phyloP scores from a whole-genome alignment of 2,329 filamentous ascomycete species.

The Chaetomium sp. region DNA sequence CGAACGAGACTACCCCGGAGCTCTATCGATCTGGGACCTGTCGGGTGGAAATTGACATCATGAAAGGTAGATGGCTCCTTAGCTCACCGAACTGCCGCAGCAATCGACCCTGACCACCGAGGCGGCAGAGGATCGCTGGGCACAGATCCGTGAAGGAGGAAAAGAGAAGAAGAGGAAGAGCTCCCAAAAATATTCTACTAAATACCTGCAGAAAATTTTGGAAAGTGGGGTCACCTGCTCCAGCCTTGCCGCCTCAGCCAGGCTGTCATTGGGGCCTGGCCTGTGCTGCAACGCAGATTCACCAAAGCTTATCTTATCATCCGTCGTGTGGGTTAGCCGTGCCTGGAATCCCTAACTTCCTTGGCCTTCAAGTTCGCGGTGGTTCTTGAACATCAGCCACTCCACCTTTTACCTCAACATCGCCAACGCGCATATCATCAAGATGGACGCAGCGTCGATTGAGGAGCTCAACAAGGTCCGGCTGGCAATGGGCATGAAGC shows the following conservation, averaged over 20 bases:
- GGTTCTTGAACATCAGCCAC: neutral
- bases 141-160: constrained; percentile 75
- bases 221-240: constrained; percentile 29
- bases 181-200: constrained; percentile 19
- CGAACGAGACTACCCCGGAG: constrained; percentile 66
- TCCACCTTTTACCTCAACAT: constrained; percentile 4
- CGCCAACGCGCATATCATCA: constrained; percentile 29
- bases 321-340: neutral
- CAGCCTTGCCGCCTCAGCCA: constrained; percentile 11
- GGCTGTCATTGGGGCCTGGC: neutral
- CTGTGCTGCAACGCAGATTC: neutral
- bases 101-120: constrained; percentile 69
- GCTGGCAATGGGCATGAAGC: constrained; percentile 84
- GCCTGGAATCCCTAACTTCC: constrained; percentile 8
- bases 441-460: constrained; percentile 72
- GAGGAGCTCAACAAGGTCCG: constrained; percentile 94
- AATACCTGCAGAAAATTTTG: constrained; percentile 39
- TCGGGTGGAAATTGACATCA: constrained; percentile 94
- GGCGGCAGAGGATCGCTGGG: constrained; percentile 71
- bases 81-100: constrained; percentile 80
- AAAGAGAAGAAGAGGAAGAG: constrained; percentile 40
- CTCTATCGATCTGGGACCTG: constrained; percentile 84
- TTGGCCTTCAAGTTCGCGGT: constrained; percentile 7
- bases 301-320: neutral
- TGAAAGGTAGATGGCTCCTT: constrained; percentile 74